Evolutionary conservation across 2,329 filamentous ascomycete species (phyloP).

Genomic region (Venturia aucupariae): DNA sequence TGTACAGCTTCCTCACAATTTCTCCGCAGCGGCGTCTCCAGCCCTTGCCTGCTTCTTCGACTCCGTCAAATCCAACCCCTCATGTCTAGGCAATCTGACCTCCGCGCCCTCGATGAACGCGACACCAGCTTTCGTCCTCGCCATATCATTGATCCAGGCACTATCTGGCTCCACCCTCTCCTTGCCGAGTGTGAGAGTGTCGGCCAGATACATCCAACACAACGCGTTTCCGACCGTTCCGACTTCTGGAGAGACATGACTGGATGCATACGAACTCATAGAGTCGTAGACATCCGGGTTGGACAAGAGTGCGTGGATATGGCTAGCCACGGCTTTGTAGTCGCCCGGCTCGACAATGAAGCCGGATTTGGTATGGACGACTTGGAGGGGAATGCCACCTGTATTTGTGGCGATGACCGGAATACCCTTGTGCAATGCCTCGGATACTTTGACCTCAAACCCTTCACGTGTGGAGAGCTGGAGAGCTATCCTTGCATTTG

Average conservation of each 20-base stretch:
- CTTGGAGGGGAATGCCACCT: conserved; percentile 73
- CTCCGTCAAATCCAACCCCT: not conserved
- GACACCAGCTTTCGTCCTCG: conserved; percentile 52
- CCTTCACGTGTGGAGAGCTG: conserved; percentile 76
- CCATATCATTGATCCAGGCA: conserved; percentile 66
- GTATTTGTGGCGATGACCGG: conserved; percentile 67
- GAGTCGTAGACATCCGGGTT: conserved; percentile 54
- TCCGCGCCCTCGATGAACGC: conserved; percentile 48
- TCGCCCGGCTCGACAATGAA: conserved; percentile 67
- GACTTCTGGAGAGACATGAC: conserved; percentile 70
- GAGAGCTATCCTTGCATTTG: conserved; percentile 62
- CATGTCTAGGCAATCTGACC: conserved; percentile 15
- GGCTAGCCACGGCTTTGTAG: conserved; percentile 56
- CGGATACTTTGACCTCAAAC: conserved; percentile 80
- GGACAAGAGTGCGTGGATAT: conserved; percentile 58
- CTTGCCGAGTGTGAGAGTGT: conserved; percentile 49
- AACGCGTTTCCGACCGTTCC: conserved; percentile 72
- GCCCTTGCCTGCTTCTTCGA: not conserved
- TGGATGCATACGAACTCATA: conserved; percentile 56
- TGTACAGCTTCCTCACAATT: no score
- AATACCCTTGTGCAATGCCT: conserved; percentile 70
- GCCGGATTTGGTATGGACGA: conserved; percentile 61
- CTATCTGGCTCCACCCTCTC: conserved; percentile 49
- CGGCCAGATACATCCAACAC: conserved; percentile 68
- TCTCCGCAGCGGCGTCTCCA: not conserved